phyloP scores from a whole-genome alignment of 2,329 filamentous ascomycete species.

The Rhinocladiella mackenziei region DNA sequence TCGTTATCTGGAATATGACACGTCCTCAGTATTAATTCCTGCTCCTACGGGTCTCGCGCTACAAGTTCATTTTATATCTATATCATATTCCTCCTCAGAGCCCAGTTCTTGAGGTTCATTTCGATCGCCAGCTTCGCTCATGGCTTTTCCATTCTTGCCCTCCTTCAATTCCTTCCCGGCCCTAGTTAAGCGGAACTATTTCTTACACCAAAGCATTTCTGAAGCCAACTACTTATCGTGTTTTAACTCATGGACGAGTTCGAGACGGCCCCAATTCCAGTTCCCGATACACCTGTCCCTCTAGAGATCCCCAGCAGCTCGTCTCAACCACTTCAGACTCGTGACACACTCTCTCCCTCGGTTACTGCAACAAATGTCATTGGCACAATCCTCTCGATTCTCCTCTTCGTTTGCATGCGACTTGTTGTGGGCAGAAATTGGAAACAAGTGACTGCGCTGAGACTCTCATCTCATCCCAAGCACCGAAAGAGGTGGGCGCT shows the following conservation, averaged over 20 bases:
- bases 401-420: constrained; percentile 5
- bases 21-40: no score
- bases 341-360: constrained; percentile 4
- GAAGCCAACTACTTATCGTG: background rate
- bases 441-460: constrained; percentile 2
- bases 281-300: constrained; percentile 4
- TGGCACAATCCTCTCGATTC: constrained; percentile 7
- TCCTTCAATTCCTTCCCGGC: no score
- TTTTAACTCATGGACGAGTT: no score
- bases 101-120: no score
- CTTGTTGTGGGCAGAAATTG: constrained; percentile 10
- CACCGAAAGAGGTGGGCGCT: background rate
- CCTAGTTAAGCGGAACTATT: no score
- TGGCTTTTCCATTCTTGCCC: no score
- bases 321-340: constrained; percentile 1
- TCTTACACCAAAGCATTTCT: no score
- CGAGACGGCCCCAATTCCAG: constrained; percentile 13
- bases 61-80: no score
- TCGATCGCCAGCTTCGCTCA: no score
- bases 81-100: no score
- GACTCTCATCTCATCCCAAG: background rate
- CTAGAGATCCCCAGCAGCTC: background rate
- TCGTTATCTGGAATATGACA: no score
- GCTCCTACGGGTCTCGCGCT: no score
- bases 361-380: constrained; percentile 7